These are phyloP conservation scores for Saxispiralis lemnorum DNA, from an alignment of 495 filamentous ascomycete genomes.

Conservation along the genomic window DNA sequence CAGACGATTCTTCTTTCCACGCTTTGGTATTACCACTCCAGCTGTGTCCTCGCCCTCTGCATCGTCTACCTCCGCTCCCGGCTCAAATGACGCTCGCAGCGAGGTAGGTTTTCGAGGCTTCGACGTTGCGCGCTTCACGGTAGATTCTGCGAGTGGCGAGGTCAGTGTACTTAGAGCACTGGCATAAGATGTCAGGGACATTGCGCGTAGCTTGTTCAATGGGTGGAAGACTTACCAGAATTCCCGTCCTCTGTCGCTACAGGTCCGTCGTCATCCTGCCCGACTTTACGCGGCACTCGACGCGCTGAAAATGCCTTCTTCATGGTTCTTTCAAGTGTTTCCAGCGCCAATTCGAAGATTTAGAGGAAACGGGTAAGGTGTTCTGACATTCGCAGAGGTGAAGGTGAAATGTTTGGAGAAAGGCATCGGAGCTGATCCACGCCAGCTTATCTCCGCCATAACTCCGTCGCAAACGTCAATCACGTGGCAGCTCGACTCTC, in stretches of 20 bases:
- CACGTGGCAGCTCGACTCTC: too few species aligned
- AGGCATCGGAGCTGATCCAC: too few species aligned
- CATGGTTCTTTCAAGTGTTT: constrained; percentile 2
- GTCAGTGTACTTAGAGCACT: background rate
- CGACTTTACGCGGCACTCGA: constrained; percentile 15
- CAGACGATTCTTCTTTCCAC: constrained; percentile 47
- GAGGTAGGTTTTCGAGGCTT: constrained; percentile 48
- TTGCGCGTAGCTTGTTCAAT: background rate
- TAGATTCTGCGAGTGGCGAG: constrained; percentile 1
- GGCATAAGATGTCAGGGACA: background rate
- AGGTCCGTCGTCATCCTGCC: constrained; percentile 9
- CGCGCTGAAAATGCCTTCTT: constrained; percentile 14
- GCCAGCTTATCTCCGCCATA: too few species aligned
- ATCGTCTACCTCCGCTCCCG: constrained; percentile 31
- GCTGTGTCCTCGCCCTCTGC: constrained; percentile 19
- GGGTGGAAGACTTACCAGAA: constrained; percentile 2
- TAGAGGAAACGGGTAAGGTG: too few species aligned
- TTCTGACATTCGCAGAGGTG: too few species aligned
- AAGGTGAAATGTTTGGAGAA: too few species aligned
- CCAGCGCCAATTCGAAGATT: background rate
- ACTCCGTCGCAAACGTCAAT: too few species aligned
- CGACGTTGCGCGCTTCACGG: constrained; percentile 9
- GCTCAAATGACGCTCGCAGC: constrained; percentile 57
- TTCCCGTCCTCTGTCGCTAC: background rate
- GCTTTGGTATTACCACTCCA: constrained; percentile 46